These are phyloP conservation scores for Ganoderma boninense DNA, from an alignment of 1,284 basidiomycete genomes.

Conservation along the genomic window DNA sequence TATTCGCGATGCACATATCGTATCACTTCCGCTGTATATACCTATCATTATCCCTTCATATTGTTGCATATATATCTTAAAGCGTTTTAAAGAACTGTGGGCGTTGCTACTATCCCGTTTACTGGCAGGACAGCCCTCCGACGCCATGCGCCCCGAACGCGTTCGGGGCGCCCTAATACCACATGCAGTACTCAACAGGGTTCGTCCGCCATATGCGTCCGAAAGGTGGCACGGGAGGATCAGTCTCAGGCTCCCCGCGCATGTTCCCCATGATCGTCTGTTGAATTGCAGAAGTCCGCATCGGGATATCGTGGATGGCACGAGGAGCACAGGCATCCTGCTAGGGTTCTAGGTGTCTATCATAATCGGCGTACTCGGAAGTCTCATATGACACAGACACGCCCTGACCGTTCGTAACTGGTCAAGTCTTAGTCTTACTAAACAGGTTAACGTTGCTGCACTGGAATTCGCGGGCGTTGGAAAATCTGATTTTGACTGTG, in stretches of 20 bases:
- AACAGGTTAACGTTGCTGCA: neutral
- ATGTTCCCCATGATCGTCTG: neutral
- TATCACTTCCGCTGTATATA: neutral
- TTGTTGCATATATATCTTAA: neutral
- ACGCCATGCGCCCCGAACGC: neutral
- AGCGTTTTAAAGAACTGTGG: neutral
- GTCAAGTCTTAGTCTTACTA: neutral
- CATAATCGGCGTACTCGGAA: neutral
- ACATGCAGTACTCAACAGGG: neutral
- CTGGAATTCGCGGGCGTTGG: neutral
- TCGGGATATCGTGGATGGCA: neutral
- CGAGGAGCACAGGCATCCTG: neutral
- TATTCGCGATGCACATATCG: conserved; percentile 5
- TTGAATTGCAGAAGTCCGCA: neutral
- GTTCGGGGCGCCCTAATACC: neutral
- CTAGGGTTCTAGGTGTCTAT: neutral
- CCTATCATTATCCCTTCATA: conserved; percentile 6
- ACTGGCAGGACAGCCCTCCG: neutral
- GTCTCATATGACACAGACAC: neutral
- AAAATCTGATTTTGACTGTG: conserved; percentile 1
- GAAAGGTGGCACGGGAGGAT: neutral
- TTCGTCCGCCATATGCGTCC: neutral
- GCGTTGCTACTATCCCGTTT: neutral
- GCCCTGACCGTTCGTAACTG: neutral
- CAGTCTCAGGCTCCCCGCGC: neutral